These are phyloP conservation scores for Acidomyces sp. DNA, from an alignment of 495 filamentous ascomycete species.

Conservation along the genomic window DNA sequence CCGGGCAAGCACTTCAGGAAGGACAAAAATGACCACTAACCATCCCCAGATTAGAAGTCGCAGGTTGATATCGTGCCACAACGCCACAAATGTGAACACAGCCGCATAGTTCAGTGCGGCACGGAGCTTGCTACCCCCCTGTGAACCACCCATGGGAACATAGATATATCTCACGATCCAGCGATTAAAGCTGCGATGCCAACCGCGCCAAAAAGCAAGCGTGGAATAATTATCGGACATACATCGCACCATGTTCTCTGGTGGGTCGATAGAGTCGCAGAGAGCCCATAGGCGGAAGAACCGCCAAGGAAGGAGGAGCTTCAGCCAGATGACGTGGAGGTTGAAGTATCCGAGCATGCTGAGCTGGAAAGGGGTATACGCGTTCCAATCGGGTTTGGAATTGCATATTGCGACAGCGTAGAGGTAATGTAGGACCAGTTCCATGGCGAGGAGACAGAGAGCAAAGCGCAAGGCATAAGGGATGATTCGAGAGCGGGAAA, in stretches of 20 bases:
- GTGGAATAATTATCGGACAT: constrained; percentile 90
- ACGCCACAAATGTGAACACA: constrained; percentile 94
- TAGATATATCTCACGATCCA: constrained; percentile 94
- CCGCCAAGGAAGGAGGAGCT: constrained; percentile 90
- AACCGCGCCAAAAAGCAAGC: constrained; percentile 86
- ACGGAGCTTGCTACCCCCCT: constrained; percentile 30
- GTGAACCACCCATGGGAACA: constrained; percentile 70
- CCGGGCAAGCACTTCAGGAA: constrained; percentile 67
- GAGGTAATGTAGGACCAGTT: constrained; percentile 82
- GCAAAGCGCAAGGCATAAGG: constrained; percentile 77
- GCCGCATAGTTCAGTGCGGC: constrained; percentile 55
- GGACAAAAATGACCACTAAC: constrained; percentile 83
- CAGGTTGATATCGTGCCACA: constrained; percentile 98
- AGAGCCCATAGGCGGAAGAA: constrained; percentile 94
- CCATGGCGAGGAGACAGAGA: constrained; percentile 75
- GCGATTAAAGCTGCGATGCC: constrained; percentile 89
- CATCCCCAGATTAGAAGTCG: constrained; percentile 90
- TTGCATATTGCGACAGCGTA: constrained; percentile 91
- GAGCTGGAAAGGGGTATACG: constrained; percentile 79
- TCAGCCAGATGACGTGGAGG: constrained; percentile 95
- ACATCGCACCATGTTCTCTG: constrained; percentile 97
- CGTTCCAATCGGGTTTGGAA: constrained; percentile 58
- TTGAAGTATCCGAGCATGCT: constrained; percentile 92
- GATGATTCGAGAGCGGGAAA: constrained; percentile 46
- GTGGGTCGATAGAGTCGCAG: constrained; percentile 80